A percentile compares a stretch with the other conserved stretches of the same genome.
phyloP scores from a whole-genome alignment of 2,329 filamentous ascomycete genomes.

The Pseudogymnoascus sp. region DNA sequence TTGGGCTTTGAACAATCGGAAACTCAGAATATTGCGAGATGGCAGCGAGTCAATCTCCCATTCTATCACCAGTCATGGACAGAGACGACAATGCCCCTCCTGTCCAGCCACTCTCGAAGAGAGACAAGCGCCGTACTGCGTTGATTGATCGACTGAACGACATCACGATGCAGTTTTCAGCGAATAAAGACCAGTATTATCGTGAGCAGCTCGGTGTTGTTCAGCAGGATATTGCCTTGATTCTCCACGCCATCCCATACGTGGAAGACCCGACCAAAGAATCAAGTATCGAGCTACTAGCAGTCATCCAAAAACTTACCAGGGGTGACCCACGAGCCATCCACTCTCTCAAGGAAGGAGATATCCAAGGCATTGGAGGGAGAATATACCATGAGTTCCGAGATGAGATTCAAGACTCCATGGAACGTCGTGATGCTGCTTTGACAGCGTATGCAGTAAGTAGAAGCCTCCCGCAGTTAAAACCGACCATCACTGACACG shows the following conservation, averaged over 20 bases:
- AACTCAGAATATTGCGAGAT: neutral
- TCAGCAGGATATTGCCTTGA: slow-evolving; percentile 83
- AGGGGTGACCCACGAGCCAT: slow-evolving; percentile 27
- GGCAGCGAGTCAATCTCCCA: slow-evolving; percentile 1
- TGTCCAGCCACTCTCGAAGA: slow-evolving; percentile 53
- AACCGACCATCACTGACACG: slow-evolving; percentile 17
- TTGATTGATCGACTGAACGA: slow-evolving; percentile 72
- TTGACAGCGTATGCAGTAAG: slow-evolving; percentile 74
- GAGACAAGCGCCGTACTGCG: slow-evolving; percentile 81
- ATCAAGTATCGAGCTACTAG: slow-evolving; percentile 35
- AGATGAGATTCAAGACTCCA: slow-evolving; percentile 75
- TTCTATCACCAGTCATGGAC: neutral
- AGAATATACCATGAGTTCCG: slow-evolving; percentile 81
- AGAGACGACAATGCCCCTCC: slow-evolving; percentile 8
- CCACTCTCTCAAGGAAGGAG: slow-evolving; percentile 26
- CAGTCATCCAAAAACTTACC: slow-evolving; percentile 30
- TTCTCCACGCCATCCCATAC: slow-evolving; percentile 80
- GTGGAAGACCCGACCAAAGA: slow-evolving; percentile 59
- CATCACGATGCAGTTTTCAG: slow-evolving; percentile 69
- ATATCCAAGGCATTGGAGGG: slow-evolving; percentile 56
- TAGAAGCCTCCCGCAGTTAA: slow-evolving; percentile 15
- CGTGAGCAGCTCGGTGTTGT: slow-evolving; percentile 83
- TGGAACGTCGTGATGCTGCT: slow-evolving; percentile 80
- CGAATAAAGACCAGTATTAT: slow-evolving; percentile 77
- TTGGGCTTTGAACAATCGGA: neutral